Percentiles rank a stretch among this genome's conserved stretches.
These are phyloP conservation scores for Otatea glauca DNA, from an alignment of 176 grass and related monocot species.

Conservation along the genomic window DNA sequence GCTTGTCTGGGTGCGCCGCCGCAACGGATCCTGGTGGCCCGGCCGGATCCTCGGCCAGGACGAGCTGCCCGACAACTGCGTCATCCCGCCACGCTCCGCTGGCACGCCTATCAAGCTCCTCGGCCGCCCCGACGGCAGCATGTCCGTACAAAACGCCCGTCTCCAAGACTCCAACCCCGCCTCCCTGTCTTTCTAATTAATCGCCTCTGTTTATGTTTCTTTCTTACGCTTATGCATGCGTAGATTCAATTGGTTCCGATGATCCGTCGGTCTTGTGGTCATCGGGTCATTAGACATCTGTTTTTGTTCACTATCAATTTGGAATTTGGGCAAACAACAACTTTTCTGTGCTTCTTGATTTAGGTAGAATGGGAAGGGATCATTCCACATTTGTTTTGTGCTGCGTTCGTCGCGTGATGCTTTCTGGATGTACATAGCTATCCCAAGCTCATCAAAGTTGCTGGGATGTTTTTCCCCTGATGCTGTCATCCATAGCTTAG, in stretches of 20 bases:
- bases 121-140: conserved; percentile 89
- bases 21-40: conserved; percentile 99
- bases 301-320: conserved; percentile 21
- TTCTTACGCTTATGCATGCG: conserved; percentile 19
- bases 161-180: neutral
- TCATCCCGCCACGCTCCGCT: conserved; percentile 68
- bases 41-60: conserved; percentile 73
- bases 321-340: neutral
- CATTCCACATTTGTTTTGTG: neutral
- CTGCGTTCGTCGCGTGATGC: neutral
- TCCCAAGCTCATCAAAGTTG: neutral
- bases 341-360: neutral
- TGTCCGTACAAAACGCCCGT: conserved; percentile 61
- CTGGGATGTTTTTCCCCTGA: neutral
- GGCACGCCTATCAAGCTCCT: conserved; percentile 96
- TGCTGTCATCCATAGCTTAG: conserved; percentile 18
- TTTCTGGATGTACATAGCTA: neutral
- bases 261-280: conserved; percentile 13
- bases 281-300: conserved; percentile 9
- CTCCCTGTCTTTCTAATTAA: neutral
- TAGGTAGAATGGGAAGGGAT: neutral
- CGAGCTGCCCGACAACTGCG: conserved; percentile 73
- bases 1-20: conserved; percentile 95
- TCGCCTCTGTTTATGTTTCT: conserved; percentile 17
- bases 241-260: conserved; percentile 36